Evolutionary conservation across 2,329 filamentous ascomycete genomes (phyloP).

Genomic region (Esteya vermicola): DNA sequence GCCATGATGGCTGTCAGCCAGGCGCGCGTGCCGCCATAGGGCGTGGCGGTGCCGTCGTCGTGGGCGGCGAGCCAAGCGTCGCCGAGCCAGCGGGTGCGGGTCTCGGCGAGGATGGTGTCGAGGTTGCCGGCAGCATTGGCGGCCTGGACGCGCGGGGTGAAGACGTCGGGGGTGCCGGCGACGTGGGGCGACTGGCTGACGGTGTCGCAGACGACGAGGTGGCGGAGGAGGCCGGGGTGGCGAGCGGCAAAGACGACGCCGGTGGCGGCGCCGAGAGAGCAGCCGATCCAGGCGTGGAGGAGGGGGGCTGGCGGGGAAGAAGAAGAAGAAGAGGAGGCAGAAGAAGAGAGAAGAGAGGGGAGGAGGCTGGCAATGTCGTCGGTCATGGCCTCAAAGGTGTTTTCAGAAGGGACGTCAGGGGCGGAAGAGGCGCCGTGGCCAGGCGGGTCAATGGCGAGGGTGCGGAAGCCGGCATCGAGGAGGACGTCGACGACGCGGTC

Average conservation of each 20-base stretch:
- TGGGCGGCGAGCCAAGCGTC: constrained; percentile 21
- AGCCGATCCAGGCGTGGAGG: constrained; percentile 26
- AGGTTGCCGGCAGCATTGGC: constrained; percentile 13
- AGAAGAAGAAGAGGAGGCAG: constrained; percentile 13
- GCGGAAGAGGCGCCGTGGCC: constrained; percentile 25
- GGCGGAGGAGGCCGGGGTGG: constrained; percentile 22
- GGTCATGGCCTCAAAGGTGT: constrained; percentile 24
- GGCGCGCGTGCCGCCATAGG: constrained; percentile 16
- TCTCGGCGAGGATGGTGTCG: not conserved
- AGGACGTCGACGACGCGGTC: constrained; percentile 22
- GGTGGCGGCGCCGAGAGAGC: constrained; percentile 28
- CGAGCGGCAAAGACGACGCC: constrained; percentile 23
- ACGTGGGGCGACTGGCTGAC: constrained; percentile 21
- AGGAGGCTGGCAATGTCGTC: constrained; percentile 22
- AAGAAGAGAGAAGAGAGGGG: constrained; percentile 13
- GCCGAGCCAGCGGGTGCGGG: constrained; percentile 10
- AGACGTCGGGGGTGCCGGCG: constrained; percentile 16
- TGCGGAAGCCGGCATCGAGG: constrained; percentile 20
- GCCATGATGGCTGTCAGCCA: constrained; percentile 17
- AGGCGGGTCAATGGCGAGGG: constrained; percentile 26
- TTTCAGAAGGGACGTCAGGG: constrained; percentile 17
- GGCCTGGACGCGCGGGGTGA: constrained; percentile 19
- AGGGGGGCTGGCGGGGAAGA: constrained; percentile 1
- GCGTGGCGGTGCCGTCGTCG: no score
- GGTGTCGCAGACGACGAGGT: constrained; percentile 26